These are phyloP conservation scores for Candida vaughaniae DNA, from an alignment of 805 yeast species.

Conservation along the genomic window DNA sequence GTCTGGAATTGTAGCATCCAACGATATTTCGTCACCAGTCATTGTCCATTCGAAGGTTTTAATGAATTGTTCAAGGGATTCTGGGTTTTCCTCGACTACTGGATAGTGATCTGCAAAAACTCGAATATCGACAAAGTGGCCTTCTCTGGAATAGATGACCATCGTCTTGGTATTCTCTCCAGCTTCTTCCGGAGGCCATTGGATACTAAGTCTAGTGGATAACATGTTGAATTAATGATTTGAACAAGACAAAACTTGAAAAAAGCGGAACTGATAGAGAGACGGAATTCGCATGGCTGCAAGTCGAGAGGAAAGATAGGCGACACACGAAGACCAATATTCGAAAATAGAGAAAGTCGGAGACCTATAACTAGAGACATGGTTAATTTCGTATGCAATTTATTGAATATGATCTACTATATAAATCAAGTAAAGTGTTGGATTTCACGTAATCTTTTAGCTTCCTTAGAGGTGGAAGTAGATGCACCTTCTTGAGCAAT, in stretches of 20 bases:
- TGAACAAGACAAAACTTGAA: too few relatives aligned
- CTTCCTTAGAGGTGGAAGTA: conserved; percentile 31
- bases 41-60: conserved; percentile 56
- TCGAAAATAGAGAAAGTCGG: not conserved
- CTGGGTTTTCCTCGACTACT: conserved; percentile 6
- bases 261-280: conserved; percentile 6
- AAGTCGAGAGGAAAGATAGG: not conserved
- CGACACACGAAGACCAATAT: not conserved
- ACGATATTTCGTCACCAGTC: conserved; percentile 46
- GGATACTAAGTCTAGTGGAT: conserved; percentile 51
- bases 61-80: conserved; percentile 15
- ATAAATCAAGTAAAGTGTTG: conserved; percentile 43
- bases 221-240: conserved; percentile 19
- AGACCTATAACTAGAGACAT: not conserved
- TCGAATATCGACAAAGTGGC: conserved; percentile 49
- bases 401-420: not conserved
- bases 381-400: conserved; percentile 1
- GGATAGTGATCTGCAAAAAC: conserved; percentile 20
- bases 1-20: conserved; percentile 22
- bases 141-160: conserved; percentile 45
- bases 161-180: conserved; percentile 48
- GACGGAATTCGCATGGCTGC: not conserved
- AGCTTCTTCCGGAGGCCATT: conserved; percentile 47
- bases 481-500: conserved; percentile 46
- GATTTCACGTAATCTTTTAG: conserved; percentile 42